These are phyloP conservation scores for Phytophthora sp. DNA, from an alignment of 352 stramenopile genomes.

Conservation along the genomic window DNA sequence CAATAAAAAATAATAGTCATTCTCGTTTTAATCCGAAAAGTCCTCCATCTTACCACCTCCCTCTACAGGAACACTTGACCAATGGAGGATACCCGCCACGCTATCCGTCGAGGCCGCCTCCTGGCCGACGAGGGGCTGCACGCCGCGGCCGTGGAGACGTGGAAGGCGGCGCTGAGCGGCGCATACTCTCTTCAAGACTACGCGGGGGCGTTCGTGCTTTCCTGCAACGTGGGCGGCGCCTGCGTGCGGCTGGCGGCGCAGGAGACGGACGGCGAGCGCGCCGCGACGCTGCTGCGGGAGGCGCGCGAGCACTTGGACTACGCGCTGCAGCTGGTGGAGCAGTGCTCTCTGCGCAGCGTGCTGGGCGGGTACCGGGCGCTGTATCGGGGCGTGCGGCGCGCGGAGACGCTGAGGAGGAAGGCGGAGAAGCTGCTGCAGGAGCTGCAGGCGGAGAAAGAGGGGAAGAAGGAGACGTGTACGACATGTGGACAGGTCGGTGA, in stretches of 20 bases:
- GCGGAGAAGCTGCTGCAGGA: constrained; percentile 19
- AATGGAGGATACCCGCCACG: constrained; percentile 38
- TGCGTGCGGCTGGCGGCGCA: constrained; percentile 32
- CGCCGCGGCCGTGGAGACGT: constrained; percentile 44
- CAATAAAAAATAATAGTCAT: too few species aligned
- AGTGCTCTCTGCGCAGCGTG: constrained; percentile 35
- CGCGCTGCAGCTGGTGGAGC: constrained; percentile 51
- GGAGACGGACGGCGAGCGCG: background rate
- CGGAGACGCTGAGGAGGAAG: constrained; percentile 20
- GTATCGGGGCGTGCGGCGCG: constrained; percentile 30
- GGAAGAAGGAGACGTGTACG: constrained; percentile 34
- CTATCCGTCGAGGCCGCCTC: constrained; percentile 46
- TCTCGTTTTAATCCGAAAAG: too few species aligned
- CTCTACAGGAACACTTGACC: constrained; percentile 3
- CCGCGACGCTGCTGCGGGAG: constrained; percentile 24
- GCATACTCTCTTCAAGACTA: constrained; percentile 60
- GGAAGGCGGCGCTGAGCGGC: constrained; percentile 51
- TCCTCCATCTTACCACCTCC: too few species aligned
- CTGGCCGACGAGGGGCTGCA: constrained; percentile 41
- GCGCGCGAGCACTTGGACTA: constrained; percentile 52
- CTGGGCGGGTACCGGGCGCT: constrained; percentile 32
- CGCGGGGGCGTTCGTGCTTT: constrained; percentile 70
- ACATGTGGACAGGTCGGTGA: constrained; percentile 48
- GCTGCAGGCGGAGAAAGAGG: background rate
- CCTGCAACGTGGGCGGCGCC: constrained; percentile 68